Evolutionary conservation across 352 stramenopile genomes (phyloP), one percentile per base, ranked within the genome.

Genomic region (Globisporangium nunn): DNA sequence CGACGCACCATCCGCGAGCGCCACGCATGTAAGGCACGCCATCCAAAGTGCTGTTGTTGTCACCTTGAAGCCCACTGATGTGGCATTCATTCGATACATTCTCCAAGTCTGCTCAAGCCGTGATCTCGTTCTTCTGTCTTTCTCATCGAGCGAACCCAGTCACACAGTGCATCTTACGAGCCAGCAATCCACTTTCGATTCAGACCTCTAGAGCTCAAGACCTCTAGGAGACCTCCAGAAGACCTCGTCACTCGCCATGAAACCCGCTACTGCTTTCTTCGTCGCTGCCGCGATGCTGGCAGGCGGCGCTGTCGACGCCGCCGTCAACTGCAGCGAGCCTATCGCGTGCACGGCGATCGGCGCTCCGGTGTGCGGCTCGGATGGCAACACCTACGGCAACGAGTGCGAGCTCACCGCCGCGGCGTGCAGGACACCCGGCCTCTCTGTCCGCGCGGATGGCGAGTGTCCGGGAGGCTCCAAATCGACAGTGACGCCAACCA

Each of bases 331-430:
- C 23, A 35, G 3, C 45, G 17, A 12, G 14, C 40, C 10, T 7
- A 18, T 4, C 17, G 50, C 50, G 33, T 54, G 50, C 10, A 4
- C 30, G 33, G 12, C 30, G 15, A 43, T n/a, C 41, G 44, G 35
- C 29, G 7, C 30, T 1, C 50, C 56, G 5, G 68, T 75, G 18
- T 75, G 68, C 35, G 68, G 68, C 35, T 70, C 55, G 43, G 59
- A 75, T 45, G 62, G 62, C 40, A 72, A 70, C 52, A 75, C 68
- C 8, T 75, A 75, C 55, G 40, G 31, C n/a, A 53, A 59, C 35
- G 30, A 8, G 3, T 59, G 54, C 46, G 29, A 45, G 31, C 51
- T 56, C 37, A 28, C 3, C n/a, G 10, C 35, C 39, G 51, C 51
- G 23, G 18, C 46, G 37, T 56, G 51, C 28, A 56, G 37, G 39